Percentiles rank a stretch among this genome's conserved stretches.
Evolutionary conservation across 352 stramenopile genomes (phyloP).

Genomic region (Pythium biforme): DNA sequence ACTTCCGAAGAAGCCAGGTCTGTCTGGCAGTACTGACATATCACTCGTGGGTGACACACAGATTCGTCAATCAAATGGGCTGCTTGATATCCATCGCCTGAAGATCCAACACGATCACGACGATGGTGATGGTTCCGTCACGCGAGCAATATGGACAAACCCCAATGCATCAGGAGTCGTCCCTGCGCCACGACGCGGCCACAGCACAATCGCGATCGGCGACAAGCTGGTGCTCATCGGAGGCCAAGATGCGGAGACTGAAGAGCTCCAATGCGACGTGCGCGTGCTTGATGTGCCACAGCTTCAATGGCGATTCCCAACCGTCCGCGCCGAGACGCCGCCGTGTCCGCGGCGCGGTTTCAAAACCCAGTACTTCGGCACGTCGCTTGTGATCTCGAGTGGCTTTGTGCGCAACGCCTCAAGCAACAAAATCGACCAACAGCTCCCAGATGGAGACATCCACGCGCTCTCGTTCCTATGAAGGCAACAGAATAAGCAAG

Average conservation of each 20-base stretch:
- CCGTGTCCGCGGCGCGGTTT: constrained; percentile 68
- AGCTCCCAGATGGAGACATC: constrained; percentile 62
- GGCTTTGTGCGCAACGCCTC: constrained; percentile 50
- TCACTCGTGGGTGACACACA: constrained; percentile 12
- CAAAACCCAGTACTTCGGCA: constrained; percentile 80
- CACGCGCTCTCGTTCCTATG: constrained; percentile 37
- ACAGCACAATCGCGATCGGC: constrained; percentile 59
- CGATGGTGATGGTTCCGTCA: not conserved
- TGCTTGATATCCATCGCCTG: constrained; percentile 52
- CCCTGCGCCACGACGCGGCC: constrained; percentile 47
- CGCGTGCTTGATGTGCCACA: constrained; percentile 37
- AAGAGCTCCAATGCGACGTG: constrained; percentile 51
- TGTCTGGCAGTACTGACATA: not conserved
- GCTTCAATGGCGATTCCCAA: constrained; percentile 36
- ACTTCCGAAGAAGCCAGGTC: not conserved
- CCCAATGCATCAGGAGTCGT: constrained; percentile 27
- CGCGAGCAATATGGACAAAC: not conserved
- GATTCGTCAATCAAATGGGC: constrained; percentile 64
- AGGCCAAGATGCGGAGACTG: constrained; percentile 48
- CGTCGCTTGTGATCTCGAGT: constrained; percentile 67
- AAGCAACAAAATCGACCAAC: constrained; percentile 45
- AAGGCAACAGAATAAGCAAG: not conserved
- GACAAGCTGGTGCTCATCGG: constrained; percentile 62
- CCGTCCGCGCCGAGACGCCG: constrained; percentile 29
- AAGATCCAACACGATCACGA: constrained; percentile 4